phyloP scores from a whole-genome alignment of 345 rosid genomes.

The Salix arbutifolia region DNA sequence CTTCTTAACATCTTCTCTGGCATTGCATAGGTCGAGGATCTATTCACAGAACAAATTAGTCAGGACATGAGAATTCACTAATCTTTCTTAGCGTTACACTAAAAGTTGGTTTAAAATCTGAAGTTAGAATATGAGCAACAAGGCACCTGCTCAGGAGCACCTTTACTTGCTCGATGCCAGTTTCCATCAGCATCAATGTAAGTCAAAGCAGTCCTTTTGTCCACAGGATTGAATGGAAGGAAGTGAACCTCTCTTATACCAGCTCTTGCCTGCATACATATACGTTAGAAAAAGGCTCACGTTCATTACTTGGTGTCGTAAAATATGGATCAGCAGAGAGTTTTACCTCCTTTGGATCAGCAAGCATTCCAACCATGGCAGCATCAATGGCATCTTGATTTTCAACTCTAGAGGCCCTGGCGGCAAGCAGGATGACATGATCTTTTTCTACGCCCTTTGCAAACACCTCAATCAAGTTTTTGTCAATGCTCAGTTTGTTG shows the following conservation, averaged over 20 bases:
- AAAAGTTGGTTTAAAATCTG: neutral
- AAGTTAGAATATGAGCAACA: neutral
- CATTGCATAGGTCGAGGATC: conserved; percentile 19
- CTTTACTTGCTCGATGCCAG: conserved; percentile 63
- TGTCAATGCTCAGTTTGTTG: conserved; percentile 27
- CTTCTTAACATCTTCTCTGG: conserved; percentile 21
- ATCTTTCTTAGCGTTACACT: neutral
- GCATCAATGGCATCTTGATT: conserved; percentile 36
- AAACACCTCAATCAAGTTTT: conserved; percentile 23
- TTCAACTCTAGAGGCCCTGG: conserved; percentile 33
- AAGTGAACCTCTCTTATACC: conserved; percentile 39
- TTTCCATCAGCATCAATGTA: conserved; percentile 45
- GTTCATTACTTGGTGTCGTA: conserved; percentile 16
- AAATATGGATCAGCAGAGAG: neutral
- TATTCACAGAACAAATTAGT: neutral
- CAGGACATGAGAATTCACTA: neutral
- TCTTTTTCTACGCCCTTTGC: conserved; percentile 25
- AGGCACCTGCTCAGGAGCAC: conserved; percentile 59
- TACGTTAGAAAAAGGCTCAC: neutral
- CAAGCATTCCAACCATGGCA: conserved; percentile 34
- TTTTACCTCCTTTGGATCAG: conserved; percentile 34
- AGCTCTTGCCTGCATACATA: conserved; percentile 40
- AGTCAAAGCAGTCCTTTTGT: conserved; percentile 59
- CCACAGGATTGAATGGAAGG: conserved; percentile 55
- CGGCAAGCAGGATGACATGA: conserved; percentile 23